phyloP scores from a whole-genome alignment of 306 rosid genomes.

The Dalbergia oliveri region DNA sequence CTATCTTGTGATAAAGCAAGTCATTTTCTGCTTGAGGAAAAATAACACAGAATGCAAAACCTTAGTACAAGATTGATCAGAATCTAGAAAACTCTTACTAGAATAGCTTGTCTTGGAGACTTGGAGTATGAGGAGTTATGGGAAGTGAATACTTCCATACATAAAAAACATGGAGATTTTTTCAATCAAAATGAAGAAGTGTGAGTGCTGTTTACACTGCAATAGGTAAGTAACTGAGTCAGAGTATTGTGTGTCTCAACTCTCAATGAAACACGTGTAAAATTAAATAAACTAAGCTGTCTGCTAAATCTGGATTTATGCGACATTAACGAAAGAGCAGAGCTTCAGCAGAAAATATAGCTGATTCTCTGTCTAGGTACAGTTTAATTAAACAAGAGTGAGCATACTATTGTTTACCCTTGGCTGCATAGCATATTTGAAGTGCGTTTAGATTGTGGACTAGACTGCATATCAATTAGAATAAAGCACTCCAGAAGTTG shows the following conservation, averaged over 20 bases:
- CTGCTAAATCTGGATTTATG: neutral
- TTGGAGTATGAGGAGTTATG: neutral
- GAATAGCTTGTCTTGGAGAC: slow-evolving; percentile 6
- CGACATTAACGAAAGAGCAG: neutral
- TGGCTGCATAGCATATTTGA: neutral
- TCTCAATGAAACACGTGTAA: neutral
- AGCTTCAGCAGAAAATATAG: neutral
- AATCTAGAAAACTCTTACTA: neutral
- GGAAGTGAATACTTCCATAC: neutral
- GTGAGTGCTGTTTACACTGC: slow-evolving; percentile 8
- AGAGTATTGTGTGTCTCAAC: neutral
- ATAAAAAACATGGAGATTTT: neutral
- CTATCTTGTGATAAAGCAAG: slow-evolving; percentile 11
- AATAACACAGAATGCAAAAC: slow-evolving; percentile 3
- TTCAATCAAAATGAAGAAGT: slow-evolving; percentile 6
- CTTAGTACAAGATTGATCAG: slow-evolving; percentile 3
- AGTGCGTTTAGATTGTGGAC: slow-evolving; percentile 4
- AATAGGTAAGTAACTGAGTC: neutral
- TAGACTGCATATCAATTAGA: neutral
- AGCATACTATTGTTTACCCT: neutral
- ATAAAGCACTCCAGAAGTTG: neutral
- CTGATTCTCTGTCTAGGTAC: slow-evolving; percentile 7
- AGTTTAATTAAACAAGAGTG: neutral
- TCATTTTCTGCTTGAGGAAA: neutral
- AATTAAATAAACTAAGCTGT: slow-evolving; percentile 4